Conservation (phyloP, 441 rosid species). For the Eutrema salsugineum region DNA sequence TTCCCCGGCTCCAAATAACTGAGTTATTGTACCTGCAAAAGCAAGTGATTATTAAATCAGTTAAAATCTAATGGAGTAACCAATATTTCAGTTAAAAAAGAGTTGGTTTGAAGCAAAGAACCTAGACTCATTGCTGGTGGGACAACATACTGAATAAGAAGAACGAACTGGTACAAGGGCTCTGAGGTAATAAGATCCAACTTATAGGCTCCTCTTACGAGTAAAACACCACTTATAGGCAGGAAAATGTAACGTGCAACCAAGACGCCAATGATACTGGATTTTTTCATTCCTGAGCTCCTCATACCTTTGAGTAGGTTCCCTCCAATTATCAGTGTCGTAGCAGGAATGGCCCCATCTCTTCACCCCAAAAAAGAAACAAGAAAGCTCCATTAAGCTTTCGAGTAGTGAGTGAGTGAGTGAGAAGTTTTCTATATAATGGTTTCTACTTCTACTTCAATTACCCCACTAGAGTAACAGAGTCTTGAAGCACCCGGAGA, state of each 20-base stretch:
- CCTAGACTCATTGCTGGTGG: constrained; percentile 82
- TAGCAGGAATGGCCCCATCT: constrained; percentile 66
- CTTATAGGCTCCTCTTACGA: constrained; percentile 50
- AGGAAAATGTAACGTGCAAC: constrained; percentile 50
- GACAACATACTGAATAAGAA: constrained; percentile 64
- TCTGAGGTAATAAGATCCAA: constrained; percentile 49
- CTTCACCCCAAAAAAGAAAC: constrained; percentile 33
- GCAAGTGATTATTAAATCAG: not conserved
- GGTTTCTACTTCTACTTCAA: not conserved
- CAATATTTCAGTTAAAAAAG: not conserved
- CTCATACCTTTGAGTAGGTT: constrained; percentile 55
- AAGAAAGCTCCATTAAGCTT: not conserved
- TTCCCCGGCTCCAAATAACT: constrained; percentile 55
- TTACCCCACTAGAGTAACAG: constrained; percentile 66
- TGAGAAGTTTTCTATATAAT: not conserved
- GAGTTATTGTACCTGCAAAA: constrained; percentile 63
- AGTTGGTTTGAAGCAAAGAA: constrained; percentile 11
- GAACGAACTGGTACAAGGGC: constrained; percentile 62
- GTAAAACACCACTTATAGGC: constrained; percentile 57
- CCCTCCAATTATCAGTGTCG: constrained; percentile 70
- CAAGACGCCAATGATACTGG: constrained; percentile 48
- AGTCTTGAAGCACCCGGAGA: constrained; percentile 60
- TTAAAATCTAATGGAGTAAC: not conserved
- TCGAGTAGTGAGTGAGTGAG: not conserved
- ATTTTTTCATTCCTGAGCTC: constrained; percentile 44